Base-by-base conservation (phyloP, 2,329 filamentous ascomycete species). In the Beauveria sp. region DNA sequence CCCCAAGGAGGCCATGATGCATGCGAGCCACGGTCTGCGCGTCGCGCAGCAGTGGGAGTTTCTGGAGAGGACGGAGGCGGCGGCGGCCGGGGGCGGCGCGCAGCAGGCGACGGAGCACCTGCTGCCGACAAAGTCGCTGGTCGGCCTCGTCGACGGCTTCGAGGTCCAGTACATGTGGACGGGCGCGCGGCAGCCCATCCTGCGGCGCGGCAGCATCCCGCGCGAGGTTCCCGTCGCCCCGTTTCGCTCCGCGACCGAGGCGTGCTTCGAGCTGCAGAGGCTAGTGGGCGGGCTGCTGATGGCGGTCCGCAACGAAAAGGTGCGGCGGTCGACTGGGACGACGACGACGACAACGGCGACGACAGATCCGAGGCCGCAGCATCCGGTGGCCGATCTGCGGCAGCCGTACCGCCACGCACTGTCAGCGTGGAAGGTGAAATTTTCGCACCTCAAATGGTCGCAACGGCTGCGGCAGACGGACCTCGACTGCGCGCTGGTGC, bases 271-370 rank as follows among this genome's bases (percentile, higher is more conserved):
- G 60, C 50, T 62, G 24, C 53, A 62, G 46, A 47, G 54, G 38
- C 42, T 52, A 1, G 53, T 62, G 5, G 55, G 46, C 16, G 60
- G 60, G 7, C 47, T 62, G 20, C 30, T 62, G 3, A 58, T 28
- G 16, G 53, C 55, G 3, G 49, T 54, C 14, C 60, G 52, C 22
- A 60, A 43, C 43, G 51, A 34, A 40, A 58, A 63, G 28, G 20
- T 60, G 20, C 49, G 56, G 24, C 45, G 63, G 57, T 57, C 62
- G 58, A 68, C 70, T 24, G 22, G 22, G 69, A 71, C 20, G 45
- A 18, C 42, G 42, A 10, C 42, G 3, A 20, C 18, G 42, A 12
- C 49, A 10, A 28, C 16, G 18, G 26, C 49, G 26, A 16, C 28
- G 9, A 5, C 26, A 18, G 34, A 38, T 16, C 14, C 5, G 34